A percentile compares a stretch with the other conserved stretches of the same genome.
These are phyloP conservation scores for Leccinum variicolor DNA, from an alignment of 768 basidiomycete genomes.

Conservation along the genomic window DNA sequence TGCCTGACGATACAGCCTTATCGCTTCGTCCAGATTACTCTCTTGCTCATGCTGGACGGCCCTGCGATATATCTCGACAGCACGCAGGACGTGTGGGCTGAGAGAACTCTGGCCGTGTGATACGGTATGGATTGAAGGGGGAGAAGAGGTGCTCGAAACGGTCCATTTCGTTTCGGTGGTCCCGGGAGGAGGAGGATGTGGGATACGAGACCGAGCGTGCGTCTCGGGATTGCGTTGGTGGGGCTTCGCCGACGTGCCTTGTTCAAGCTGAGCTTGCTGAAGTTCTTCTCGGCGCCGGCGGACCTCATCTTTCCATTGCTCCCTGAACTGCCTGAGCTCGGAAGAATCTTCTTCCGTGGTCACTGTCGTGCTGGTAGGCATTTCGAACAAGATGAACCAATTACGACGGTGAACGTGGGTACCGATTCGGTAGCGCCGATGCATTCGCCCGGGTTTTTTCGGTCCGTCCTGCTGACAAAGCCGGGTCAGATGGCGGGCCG, in stretches of 20 bases:
- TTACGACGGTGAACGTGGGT: neutral
- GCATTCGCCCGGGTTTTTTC: no score
- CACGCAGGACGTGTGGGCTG: conserved; percentile 39
- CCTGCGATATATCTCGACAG: conserved; percentile 62
- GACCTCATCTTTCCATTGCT: conserved; percentile 71
- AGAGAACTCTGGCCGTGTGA: conserved; percentile 29
- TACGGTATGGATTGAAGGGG: conserved; percentile 11
- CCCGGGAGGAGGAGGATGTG: neutral
- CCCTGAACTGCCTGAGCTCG: conserved; percentile 69
- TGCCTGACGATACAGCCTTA: conserved; percentile 73
- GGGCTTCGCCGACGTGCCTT: neutral
- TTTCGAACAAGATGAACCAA: neutral
- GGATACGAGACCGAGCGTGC: conserved; percentile 3
- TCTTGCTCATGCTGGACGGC: conserved; percentile 74
- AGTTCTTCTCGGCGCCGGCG: conserved; percentile 28
- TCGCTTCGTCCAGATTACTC: conserved; percentile 72
- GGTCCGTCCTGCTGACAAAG: neutral
- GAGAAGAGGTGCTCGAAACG: conserved; percentile 13
- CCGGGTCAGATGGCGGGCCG: neutral
- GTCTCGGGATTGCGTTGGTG: conserved; percentile 7
- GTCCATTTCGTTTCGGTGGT: conserved; percentile 6
- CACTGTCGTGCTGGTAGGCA: neutral
- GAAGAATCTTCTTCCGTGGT: conserved; percentile 42
- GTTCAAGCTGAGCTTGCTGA: conserved; percentile 2
- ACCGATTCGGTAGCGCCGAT: conserved; percentile 11